These are phyloP conservation scores for Coprinopsis cinerea DNA, from an alignment of 768 basidiomycete species.

Conservation along the genomic window DNA sequence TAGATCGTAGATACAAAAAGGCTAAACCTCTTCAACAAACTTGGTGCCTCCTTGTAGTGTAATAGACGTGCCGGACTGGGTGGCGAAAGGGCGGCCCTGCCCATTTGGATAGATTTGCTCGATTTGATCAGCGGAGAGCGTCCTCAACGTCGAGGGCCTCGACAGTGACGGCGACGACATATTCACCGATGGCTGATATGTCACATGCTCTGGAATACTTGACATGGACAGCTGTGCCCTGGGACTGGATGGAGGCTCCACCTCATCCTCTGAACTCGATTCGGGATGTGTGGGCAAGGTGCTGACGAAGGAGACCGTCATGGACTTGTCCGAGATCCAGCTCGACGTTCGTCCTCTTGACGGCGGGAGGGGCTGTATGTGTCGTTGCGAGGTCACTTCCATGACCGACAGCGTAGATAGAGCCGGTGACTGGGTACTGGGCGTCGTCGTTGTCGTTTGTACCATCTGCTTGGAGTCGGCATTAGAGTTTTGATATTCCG, in stretches of 20 bases:
- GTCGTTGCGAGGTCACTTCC: background rate
- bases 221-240: constrained; percentile 5
- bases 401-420: background rate
- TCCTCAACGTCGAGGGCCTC: background rate
- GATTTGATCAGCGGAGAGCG: background rate
- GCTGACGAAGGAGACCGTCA: background rate
- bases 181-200: background rate
- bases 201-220: constrained; percentile 1
- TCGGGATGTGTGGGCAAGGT: constrained; percentile 1
- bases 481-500: background rate
- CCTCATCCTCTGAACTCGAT: no score
- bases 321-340: constrained; percentile 5
- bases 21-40: constrained; percentile 8
- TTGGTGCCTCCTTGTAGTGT: constrained; percentile 7
- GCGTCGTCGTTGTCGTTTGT: background rate
- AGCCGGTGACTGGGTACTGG: background rate
- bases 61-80: constrained; percentile 9
- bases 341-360: background rate
- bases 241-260: constrained; percentile 2
- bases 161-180: constrained; percentile 3
- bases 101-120: constrained; percentile 7
- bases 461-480: no score
- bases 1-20: background rate
- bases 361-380: background rate
- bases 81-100: constrained; percentile 6